Conservation (phyloP, 352 stramenopile species). For the Phytophthora capsici region DNA sequence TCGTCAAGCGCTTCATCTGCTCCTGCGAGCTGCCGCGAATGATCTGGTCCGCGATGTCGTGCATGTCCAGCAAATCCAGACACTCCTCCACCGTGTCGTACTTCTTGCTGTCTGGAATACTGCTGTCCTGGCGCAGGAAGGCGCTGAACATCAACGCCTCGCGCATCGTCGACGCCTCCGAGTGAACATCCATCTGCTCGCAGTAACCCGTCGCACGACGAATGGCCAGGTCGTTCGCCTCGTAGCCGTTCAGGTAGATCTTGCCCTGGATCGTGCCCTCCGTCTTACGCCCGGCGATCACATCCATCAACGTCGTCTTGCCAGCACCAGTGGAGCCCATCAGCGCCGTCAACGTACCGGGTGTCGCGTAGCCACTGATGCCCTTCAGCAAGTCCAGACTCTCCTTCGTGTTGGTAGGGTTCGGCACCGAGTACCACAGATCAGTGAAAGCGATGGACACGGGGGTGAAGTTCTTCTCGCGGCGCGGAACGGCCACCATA, state of each 20-base stretch:
- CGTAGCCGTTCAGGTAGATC: conserved; percentile 41
- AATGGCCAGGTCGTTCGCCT: conserved; percentile 49
- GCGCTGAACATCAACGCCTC: conserved; percentile 91
- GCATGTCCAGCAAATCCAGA: conserved; percentile 41
- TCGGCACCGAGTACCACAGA: no score
- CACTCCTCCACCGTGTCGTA: conserved; percentile 40
- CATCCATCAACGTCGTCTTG: no score
- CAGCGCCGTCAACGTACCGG: no score
- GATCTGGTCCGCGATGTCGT: conserved; percentile 40
- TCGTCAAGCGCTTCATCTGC: conserved; percentile 9
- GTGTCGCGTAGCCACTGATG: no score
- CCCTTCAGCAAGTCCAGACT: no score
- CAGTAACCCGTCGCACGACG: conserved; percentile 58
- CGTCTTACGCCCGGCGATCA: no score
- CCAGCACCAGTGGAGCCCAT: no score
- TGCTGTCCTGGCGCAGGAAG: conserved; percentile 59
- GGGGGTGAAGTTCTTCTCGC: no score
- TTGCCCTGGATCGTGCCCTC: no score
- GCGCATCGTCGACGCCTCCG: conserved; percentile 84
- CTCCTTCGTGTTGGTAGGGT: no score
- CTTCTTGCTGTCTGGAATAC: conserved; percentile 32
- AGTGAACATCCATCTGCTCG: conserved; percentile 90
- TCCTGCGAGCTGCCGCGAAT: conserved; percentile 21
- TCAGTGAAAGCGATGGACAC: no score
- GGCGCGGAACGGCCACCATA: no score